These are phyloP conservation scores for Bjerkandera adusta DNA, from an alignment of 1,284 basidiomycete genomes.

Conservation along the genomic window DNA sequence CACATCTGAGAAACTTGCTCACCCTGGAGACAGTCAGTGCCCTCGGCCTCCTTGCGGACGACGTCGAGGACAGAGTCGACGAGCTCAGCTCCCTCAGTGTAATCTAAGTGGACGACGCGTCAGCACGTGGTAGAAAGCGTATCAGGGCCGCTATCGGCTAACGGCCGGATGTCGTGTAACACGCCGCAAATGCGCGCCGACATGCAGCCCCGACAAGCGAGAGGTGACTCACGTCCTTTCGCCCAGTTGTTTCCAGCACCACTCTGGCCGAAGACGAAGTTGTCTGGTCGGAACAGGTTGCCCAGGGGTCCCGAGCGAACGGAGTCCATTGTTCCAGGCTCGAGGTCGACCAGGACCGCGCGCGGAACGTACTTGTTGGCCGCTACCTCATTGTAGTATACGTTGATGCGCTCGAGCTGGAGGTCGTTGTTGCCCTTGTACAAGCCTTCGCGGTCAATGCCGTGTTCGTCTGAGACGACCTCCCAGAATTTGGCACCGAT, in stretches of 20 bases:
- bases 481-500: slow-evolving; percentile 99
- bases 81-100: slow-evolving; percentile 95
- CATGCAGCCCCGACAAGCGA: background rate
- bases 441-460: slow-evolving; percentile 87
- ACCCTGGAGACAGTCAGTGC: slow-evolving; percentile 92
- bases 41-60: slow-evolving; percentile 87
- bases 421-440: slow-evolving; percentile 95
- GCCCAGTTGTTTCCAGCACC: slow-evolving; percentile 98
- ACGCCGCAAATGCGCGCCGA: slow-evolving; percentile 10
- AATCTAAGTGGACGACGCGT: slow-evolving; percentile 49
- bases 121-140: slow-evolving; percentile 12
- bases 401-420: slow-evolving; percentile 96
- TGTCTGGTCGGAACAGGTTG: slow-evolving; percentile 91
- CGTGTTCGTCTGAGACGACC: slow-evolving; percentile 97
- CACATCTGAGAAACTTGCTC: slow-evolving; percentile 23
- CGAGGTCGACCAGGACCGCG: slow-evolving; percentile 92
- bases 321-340: slow-evolving; percentile 97
- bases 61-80: slow-evolving; percentile 92
- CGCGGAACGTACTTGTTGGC: slow-evolving; percentile 96
- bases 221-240: slow-evolving; percentile 75
- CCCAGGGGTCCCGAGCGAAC: slow-evolving; percentile 85
- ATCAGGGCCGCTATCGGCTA: too few species aligned
- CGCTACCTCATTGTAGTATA: slow-evolving; percentile 93
- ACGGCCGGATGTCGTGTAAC: too few species aligned
- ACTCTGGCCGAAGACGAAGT: slow-evolving; percentile 88